Base-by-base conservation (phyloP, 345 rosid species). In the Erysimum cheiranthoides region DNA sequence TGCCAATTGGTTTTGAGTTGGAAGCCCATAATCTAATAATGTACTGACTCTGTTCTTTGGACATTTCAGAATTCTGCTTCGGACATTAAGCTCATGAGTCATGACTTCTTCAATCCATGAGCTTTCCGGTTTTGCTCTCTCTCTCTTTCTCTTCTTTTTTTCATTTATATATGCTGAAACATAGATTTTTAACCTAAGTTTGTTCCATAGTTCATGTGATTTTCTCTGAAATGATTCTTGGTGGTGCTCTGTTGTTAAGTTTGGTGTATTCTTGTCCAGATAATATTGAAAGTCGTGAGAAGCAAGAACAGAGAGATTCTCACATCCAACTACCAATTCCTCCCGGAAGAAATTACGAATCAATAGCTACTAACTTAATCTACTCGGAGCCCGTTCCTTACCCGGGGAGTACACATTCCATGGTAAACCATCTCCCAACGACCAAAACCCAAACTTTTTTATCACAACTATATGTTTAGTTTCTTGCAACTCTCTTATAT, bases 221-320 rank as follows among this genome's bases (percentile, higher is more conserved):
- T 11, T 18, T 5, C 50, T 53, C 36, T 45, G 18, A 51, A 51
- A 14, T 69, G 70, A 76, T 68, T 68, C 64, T 76, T 63, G 63
- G 21, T 18, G 30, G 57, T 65, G 71, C 38, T 53, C 70, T 63
- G 38, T 73, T 66, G 67, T 74, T 74, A 66, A 66, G 43, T 75
- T 49, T 51, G 46, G 6, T 57, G 46, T 58, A 3, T 16, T 8
- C 27, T 63, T 70, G 68, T 66, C 53, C 82, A 90, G 96, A 80
- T 76, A 92, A 84, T 68, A 83, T 83, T 52, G 87, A 80, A 71
- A 82, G 80, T 70, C 87, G 75, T 76, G 93, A 92, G 84, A 93
- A 86, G 63, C 87, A 81, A 75, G 87, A 86, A 43, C 84, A 76
- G 38, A 70, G 77, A 56, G 97, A 85, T 79, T 53, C 83, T 54